Percentiles rank a stretch among this genome's conserved stretches.
Conservation (phyloP, 2,329 filamentous ascomycete species). For the Aspergillus sp. region DNA sequence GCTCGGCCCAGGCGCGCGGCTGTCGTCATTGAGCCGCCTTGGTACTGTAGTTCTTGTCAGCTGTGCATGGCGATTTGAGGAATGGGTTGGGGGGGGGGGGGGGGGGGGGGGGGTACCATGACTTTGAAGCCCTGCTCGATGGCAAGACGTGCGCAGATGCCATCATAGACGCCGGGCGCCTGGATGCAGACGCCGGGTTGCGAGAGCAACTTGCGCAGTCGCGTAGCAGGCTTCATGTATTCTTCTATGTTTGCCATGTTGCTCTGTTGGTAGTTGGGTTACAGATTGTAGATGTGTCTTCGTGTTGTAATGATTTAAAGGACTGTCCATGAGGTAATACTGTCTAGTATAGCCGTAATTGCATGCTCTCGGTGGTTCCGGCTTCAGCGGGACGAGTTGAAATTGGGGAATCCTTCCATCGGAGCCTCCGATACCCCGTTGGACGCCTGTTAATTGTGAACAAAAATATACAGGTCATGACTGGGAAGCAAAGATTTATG, state of each 20-base stretch:
- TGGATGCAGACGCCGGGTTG: conserved; percentile 5
- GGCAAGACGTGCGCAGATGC: conserved; percentile 14
- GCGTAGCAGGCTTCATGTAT: neutral
- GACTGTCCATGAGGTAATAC: too few species aligned
- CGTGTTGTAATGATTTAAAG: too few species aligned
- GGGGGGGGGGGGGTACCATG: neutral
- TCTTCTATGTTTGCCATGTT: conserved; percentile 34
- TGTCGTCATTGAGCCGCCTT: conserved; percentile 1
- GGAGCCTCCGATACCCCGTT: too few species aligned
- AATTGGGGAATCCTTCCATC: too few species aligned
- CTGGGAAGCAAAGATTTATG: too few species aligned
- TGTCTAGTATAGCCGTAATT: too few species aligned
- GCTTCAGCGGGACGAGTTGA: too few species aligned
- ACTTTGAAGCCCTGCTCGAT: conserved; percentile 2
- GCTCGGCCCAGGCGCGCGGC: neutral
- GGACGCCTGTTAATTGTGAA: too few species aligned
- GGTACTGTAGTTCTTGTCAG: neutral
- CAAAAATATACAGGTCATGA: too few species aligned
- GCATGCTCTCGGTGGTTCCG: too few species aligned
- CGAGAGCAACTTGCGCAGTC: conserved; percentile 1
- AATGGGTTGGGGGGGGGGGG: too few species aligned
- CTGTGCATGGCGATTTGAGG: neutral
- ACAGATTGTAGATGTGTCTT: too few species aligned
- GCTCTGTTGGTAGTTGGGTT: neutral
- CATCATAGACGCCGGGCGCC: conserved; percentile 42